Conservation (phyloP, 2,329 filamentous ascomycete genomes). For the Chaetomium olivaceum region DNA sequence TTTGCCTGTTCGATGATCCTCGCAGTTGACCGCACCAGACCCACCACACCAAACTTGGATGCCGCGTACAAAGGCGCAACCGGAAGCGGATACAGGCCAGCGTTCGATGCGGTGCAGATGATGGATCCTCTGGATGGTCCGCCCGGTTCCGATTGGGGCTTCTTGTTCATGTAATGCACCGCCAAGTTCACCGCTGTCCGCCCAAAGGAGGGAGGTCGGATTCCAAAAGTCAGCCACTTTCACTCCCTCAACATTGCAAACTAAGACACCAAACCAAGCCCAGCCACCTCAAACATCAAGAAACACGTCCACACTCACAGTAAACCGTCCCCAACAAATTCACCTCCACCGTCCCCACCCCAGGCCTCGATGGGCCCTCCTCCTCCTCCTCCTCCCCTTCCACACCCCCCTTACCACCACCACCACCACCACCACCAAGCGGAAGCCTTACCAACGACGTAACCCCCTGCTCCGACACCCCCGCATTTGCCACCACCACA, state of each 20-base stretch:
- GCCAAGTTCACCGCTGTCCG: slow-evolving; percentile 50
- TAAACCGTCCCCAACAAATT: slow-evolving; percentile 46
- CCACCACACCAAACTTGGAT: slow-evolving; percentile 51
- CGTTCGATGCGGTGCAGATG: slow-evolving; percentile 56
- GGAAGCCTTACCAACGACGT: slow-evolving; percentile 37
- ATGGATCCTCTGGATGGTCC: slow-evolving; percentile 45
- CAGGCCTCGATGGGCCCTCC: slow-evolving; percentile 35
- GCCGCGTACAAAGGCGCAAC: slow-evolving; percentile 52
- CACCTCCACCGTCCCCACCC: slow-evolving; percentile 42
- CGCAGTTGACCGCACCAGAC: slow-evolving; percentile 50
- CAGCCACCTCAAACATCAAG: no score
- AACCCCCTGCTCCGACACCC: slow-evolving; percentile 46
- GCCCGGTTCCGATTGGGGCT: slow-evolving; percentile 33
- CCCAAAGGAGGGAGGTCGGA: no score
- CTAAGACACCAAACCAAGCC: not conserved
- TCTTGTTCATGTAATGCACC: slow-evolving; percentile 52
- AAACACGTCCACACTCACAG: slow-evolving; percentile 38
- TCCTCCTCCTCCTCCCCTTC: slow-evolving; percentile 12
- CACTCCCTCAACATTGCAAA: no score
- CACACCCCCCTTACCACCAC: no score
- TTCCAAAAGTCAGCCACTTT: not conserved
- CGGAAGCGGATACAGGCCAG: slow-evolving; percentile 53
- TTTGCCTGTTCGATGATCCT: slow-evolving; percentile 41
- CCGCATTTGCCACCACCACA: slow-evolving; percentile 53
- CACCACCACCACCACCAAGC: no score